phyloP scores from a whole-genome alignment of 2,329 filamentous ascomycete genomes.

The Chaetomiaceae sp. region DNA sequence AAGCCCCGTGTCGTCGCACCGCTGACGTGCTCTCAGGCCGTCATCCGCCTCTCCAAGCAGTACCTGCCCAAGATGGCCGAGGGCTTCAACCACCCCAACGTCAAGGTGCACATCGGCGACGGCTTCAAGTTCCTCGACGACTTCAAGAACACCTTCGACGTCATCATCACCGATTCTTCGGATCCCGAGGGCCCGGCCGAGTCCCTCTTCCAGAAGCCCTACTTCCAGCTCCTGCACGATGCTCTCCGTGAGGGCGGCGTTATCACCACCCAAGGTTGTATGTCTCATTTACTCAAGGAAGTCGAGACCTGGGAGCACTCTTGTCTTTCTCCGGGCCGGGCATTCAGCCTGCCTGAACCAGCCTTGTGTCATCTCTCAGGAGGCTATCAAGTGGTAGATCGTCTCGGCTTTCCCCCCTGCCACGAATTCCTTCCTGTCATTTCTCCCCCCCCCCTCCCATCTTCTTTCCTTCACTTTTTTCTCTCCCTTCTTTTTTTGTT shows the following conservation, averaged over 20 bases:
- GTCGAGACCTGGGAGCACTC: slow-evolving; percentile 26
- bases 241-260: slow-evolving; percentile 93
- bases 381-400: slow-evolving; percentile 28
- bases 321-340: slow-evolving; percentile 23
- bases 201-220: slow-evolving; percentile 95
- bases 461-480: background rate
- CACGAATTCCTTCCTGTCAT: slow-evolving; percentile 16
- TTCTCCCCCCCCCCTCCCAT: slow-evolving; percentile 16
- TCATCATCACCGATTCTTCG: slow-evolving; percentile 98
- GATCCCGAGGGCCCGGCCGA: slow-evolving; percentile 96
- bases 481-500: background rate
- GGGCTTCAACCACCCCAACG: slow-evolving; percentile 90
- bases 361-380: slow-evolving; percentile 20
- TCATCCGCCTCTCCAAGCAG: slow-evolving; percentile 97
- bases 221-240: slow-evolving; percentile 89
- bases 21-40: slow-evolving; percentile 56
- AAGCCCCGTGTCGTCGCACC: background rate
- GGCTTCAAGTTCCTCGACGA: slow-evolving; percentile 98
- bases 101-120: slow-evolving; percentile 88
- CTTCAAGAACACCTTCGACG: slow-evolving; percentile 95
- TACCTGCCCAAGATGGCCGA: slow-evolving; percentile 92
- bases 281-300: slow-evolving; percentile 62
- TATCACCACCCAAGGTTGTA: slow-evolving; percentile 99
- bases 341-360: slow-evolving; percentile 32
- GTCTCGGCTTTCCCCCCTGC: slow-evolving; percentile 22